phyloP scores from a whole-genome alignment of 305 asterid species.

The Fraxinus velutina region DNA sequence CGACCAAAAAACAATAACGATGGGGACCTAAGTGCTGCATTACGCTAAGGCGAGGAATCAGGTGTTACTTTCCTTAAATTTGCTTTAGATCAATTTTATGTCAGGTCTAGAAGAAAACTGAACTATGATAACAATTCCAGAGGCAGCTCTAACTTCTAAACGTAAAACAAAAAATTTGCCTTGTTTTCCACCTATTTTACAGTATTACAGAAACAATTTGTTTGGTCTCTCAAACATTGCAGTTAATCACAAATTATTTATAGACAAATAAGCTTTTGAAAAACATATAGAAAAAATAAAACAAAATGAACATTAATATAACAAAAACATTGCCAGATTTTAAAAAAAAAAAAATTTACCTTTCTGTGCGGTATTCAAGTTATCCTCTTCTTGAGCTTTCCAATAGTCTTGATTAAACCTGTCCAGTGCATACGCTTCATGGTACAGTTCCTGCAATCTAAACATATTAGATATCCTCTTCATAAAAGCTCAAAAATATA shows the following conservation, averaged over 20 bases:
- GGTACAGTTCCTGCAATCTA: conserved; percentile 80
- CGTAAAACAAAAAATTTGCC: background rate
- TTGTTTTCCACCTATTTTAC: background rate
- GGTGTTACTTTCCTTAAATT: background rate
- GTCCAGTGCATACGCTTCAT: conserved; percentile 92
- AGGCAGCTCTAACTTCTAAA: background rate
- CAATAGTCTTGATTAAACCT: conserved; percentile 91
- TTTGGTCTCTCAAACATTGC: background rate
- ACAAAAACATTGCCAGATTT: background rate
- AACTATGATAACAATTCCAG: background rate
- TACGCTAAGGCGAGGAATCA: background rate
- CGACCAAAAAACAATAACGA: background rate
- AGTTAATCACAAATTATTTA: background rate
- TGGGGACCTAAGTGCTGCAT: background rate
- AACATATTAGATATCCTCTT: conserved; percentile 24
- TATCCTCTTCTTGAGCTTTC: conserved; percentile 84
- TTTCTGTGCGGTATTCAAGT: conserved; percentile 51
- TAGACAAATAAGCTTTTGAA: background rate
- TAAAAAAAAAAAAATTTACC: conserved; percentile 32
- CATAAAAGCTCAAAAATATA: conserved; percentile 14
- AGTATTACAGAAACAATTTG: background rate
- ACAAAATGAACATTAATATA: conserved; percentile 1
- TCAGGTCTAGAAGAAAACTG: background rate
- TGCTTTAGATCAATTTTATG: background rate
- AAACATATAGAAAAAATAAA: background rate